phyloP scores from a whole-genome alignment of 129 eudicot genomes.

The Helianthus tuberosus region DNA sequence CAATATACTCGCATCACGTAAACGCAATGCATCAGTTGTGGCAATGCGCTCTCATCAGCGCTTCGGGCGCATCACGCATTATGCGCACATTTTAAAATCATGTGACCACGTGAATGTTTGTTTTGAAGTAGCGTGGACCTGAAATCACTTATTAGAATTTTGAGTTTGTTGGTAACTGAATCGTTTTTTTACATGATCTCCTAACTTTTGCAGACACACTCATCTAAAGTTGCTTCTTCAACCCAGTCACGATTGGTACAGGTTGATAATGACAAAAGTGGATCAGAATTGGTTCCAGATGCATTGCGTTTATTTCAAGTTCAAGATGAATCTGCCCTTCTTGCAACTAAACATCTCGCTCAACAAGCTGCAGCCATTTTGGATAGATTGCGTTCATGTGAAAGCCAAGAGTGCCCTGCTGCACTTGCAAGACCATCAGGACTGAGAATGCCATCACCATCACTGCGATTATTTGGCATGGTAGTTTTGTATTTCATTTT shows the following conservation, averaged over 20 bases:
- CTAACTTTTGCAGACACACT: constrained; percentile 37
- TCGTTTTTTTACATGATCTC: constrained; percentile 1
- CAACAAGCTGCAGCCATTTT: constrained; percentile 23
- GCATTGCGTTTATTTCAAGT: constrained; percentile 1
- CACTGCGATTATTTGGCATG: constrained; percentile 79
- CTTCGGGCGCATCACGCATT: too few species aligned
- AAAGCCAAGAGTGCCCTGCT: constrained; percentile 26
- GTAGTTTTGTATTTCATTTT: constrained; percentile 44
- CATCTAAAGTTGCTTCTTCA: constrained; percentile 38
- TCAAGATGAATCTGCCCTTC: constrained; percentile 17
- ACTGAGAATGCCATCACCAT: constrained; percentile 91
- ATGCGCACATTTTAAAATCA: too few species aligned
- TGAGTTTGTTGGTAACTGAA: constrained; percentile 1
- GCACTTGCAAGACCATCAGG: constrained; percentile 70
- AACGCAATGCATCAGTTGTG: too few species aligned
- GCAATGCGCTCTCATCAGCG: too few species aligned
- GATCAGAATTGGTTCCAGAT: constrained; percentile 41
- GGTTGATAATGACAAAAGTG: constrained; percentile 32
- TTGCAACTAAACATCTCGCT: constrained; percentile 32
- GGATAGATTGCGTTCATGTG: constrained; percentile 29
- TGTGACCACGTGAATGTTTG: background rate
- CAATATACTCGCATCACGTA: too few species aligned
- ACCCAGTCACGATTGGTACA: constrained; percentile 24
- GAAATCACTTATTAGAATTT: background rate
- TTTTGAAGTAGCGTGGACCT: constrained; percentile 5